phyloP scores from a whole-genome alignment of 2,329 filamentous ascomycete species.

The Talaromyces rugulosus region DNA sequence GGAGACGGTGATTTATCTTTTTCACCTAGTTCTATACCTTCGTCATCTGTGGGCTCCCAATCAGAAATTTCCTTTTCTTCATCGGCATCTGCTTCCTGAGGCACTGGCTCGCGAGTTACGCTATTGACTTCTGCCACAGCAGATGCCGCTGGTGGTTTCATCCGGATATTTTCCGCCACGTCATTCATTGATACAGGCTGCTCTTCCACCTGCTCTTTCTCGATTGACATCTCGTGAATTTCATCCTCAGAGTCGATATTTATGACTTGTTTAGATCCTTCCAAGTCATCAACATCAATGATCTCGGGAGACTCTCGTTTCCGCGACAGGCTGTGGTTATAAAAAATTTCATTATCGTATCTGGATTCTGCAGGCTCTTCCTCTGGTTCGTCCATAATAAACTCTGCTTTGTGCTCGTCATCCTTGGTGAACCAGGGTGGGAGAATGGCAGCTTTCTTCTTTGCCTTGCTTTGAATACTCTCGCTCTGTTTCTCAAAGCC shows the following conservation, averaged over 20 bases:
- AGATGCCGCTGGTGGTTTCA: conserved; percentile 10
- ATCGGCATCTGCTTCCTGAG: conserved; percentile 15
- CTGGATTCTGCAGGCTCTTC: conserved; percentile 21
- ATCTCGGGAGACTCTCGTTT: conserved; percentile 31
- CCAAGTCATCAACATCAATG: conserved; percentile 36
- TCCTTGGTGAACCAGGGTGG: conserved; percentile 45
- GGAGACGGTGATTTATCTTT: conserved; percentile 39
- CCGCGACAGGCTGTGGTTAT: conserved; percentile 25
- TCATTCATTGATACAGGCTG: conserved; percentile 6
- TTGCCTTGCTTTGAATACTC: conserved; percentile 20
- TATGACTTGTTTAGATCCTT: conserved; percentile 27
- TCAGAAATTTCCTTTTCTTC: conserved; percentile 14
- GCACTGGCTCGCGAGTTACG: conserved; percentile 18
- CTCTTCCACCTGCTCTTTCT: background rate
- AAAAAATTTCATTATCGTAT: conserved; percentile 17
- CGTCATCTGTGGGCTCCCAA: conserved; percentile 16
- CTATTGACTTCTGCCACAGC: background rate
- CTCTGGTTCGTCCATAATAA: conserved; percentile 22
- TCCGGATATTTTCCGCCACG: conserved; percentile 8
- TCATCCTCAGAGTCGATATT: conserved; percentile 24
- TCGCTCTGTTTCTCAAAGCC: conserved; percentile 58
- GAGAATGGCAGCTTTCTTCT: conserved; percentile 30
- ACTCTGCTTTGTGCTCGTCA: conserved; percentile 28
- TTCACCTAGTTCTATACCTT: background rate
- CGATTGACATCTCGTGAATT: background rate